Evolutionary conservation across 2,329 filamentous ascomycete genomes (phyloP), one percentile per base, ranked within the genome.

Genomic region (Neofusicoccum laricinum): DNA sequence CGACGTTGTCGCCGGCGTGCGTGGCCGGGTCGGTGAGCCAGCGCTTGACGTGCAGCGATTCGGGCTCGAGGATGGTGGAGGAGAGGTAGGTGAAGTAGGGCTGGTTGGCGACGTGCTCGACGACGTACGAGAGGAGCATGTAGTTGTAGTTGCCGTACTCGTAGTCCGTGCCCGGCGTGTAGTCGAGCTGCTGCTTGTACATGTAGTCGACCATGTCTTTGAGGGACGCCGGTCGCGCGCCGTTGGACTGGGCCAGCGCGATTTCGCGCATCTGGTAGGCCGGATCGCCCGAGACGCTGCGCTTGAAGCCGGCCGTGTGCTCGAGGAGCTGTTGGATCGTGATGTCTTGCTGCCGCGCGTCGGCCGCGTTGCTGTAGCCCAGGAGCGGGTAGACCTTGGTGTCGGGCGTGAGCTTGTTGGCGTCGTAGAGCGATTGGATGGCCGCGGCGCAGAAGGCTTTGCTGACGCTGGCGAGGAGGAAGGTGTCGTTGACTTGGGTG

Each of bases 391-490:
- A 72, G 34, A 69, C 65, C 1, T 30, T 51, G 0, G 69, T 70
- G 4, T 65, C 66, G 6, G 68, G 64, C 41, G 68, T 69, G 11
- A 72, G 64, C 17, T 61, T 21, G 7, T 65, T 67, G n/a, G 58
- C 62, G 43, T 67, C 63, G 46, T 68, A 49, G 15, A 71, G 63
- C 11, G 66, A 53, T 25, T 67, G 50, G 32, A 53, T 67, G 36
- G 69, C 69, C 3, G 69, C 68, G 30, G 68, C 67, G 6, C 67
- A 69, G 59, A 71, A 72, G n/a, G 64, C 59, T 63, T 71, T 72
- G 41, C 66, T 69, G 12, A 70, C 66, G 51, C 70, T 72, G 6
- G 63, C 69, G 11, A 71, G 67, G 17, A 71, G 69, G 55, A 72
- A 70, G 25, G 69, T 69, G 41, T 72, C 69, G 7, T 64, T 46